Conservation (phyloP, 2,329 filamentous ascomycete species). For the Lasiodiplodia theobromae region DNA sequence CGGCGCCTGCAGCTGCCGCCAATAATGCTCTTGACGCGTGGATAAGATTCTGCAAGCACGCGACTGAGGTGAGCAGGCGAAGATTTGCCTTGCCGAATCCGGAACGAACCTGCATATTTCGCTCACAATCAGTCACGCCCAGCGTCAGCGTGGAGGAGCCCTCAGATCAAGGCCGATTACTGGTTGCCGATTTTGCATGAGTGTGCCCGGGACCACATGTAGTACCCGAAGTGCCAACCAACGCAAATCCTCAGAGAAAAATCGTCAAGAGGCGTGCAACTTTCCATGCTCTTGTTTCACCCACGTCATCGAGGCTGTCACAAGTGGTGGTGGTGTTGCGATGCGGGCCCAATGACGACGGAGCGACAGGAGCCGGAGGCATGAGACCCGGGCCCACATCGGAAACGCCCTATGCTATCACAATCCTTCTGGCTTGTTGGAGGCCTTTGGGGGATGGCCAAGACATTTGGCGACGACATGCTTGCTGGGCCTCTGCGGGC, state of each 20-base stretch:
- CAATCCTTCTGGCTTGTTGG: not conserved
- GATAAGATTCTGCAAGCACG: slow-evolving; percentile 6
- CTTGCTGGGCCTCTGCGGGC: not conserved
- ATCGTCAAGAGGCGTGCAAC: not conserved
- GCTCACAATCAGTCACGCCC: not conserved
- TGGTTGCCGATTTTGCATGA: slow-evolving; percentile 17
- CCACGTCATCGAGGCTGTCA: slow-evolving; percentile 19
- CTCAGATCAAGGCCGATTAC: not conserved
- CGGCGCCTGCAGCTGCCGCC: not conserved
- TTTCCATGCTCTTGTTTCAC: slow-evolving; percentile 15
- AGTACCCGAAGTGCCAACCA: not conserved
- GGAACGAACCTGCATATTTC: not conserved
- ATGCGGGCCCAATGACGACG: not conserved
- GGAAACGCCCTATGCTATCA: slow-evolving; percentile 16
- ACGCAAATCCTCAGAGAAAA: not conserved
- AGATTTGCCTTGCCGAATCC: slow-evolving; percentile 1
- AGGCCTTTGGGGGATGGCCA: not conserved
- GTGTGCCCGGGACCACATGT: not conserved
- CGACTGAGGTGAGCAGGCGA: slow-evolving; percentile 1
- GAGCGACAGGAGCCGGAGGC: slow-evolving; percentile 4
- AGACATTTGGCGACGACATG: slow-evolving; percentile 2
- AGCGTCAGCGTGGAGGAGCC: not conserved
- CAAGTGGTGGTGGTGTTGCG: not conserved
- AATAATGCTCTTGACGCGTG: slow-evolving; percentile 12
- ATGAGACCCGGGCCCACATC: slow-evolving; percentile 20